These are phyloP conservation scores for Malus orientalis DNA, from an alignment of 306 rosid genomes.

Conservation along the genomic window DNA sequence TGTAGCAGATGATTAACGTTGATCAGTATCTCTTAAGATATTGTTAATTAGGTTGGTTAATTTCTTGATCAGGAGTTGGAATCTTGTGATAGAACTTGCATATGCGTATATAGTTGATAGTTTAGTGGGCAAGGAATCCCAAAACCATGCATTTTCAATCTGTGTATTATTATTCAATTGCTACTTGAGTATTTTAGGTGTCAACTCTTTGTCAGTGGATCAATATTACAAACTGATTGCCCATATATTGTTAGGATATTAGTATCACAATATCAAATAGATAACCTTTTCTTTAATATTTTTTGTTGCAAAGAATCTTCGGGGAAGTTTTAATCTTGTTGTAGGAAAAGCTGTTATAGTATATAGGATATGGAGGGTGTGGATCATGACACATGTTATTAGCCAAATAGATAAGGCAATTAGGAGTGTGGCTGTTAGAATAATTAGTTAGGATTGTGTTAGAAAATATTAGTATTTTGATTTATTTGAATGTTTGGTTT, in stretches of 20 bases:
- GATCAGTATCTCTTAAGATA: not conserved
- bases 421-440: too few relatives aligned
- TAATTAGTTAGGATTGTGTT: too few relatives aligned
- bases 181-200: not conserved
- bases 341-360: not conserved
- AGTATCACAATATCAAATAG: not conserved
- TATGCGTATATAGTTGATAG: not conserved
- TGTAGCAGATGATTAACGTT: not conserved
- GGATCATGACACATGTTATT: too few relatives aligned
- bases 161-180: not conserved
- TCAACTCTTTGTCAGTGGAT: slow-evolving; percentile 7
- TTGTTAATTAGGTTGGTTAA: not conserved
- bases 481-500: too few relatives aligned
- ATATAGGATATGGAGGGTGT: too few relatives aligned
- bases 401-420: too few relatives aligned
- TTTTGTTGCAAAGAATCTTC: not conserved
- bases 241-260: not conserved
- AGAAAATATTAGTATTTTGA: too few relatives aligned
- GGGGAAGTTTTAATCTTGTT: not conserved
- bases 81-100: not conserved
- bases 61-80: not conserved
- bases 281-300: not conserved
- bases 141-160: not conserved
- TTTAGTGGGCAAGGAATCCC: not conserved
- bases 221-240: not conserved